phyloP scores from a whole-genome alignment of 2,329 filamentous ascomycete species.

The Geosmithia flava region DNA sequence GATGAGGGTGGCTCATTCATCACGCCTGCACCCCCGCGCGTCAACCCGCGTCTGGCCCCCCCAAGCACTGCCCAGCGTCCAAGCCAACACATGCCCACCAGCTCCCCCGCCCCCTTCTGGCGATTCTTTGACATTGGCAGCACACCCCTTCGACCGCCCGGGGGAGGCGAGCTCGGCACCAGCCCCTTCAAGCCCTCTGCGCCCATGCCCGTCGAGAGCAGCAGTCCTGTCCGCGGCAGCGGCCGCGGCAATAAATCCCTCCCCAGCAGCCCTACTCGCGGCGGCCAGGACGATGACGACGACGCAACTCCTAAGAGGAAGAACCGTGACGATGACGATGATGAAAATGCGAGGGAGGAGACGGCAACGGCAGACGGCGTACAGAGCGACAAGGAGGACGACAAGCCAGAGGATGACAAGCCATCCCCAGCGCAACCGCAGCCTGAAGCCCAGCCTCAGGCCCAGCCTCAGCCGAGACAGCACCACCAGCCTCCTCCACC shows the following conservation, averaged over 20 bases:
- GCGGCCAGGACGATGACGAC: slow-evolving; percentile 2
- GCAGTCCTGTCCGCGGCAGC: slow-evolving; percentile 35
- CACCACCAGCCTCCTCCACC: not conserved
- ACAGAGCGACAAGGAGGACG: slow-evolving; percentile 2
- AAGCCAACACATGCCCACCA: slow-evolving; percentile 77
- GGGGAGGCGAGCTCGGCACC: slow-evolving; percentile 32
- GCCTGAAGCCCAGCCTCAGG: not conserved
- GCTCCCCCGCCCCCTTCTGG: slow-evolving; percentile 79
- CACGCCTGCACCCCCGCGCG: slow-evolving; percentile 60
- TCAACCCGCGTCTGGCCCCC: slow-evolving; percentile 63
- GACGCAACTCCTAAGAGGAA: slow-evolving; percentile 6
- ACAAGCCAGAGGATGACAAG: slow-evolving; percentile 3
- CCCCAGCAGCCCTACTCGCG: slow-evolving; percentile 35
- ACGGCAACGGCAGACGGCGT: not conserved
- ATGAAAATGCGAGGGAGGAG: no score
- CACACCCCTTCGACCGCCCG: slow-evolving; percentile 47
- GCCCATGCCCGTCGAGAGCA: slow-evolving; percentile 35
- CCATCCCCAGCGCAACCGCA: slow-evolving; percentile 1
- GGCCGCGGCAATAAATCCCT: slow-evolving; percentile 31
- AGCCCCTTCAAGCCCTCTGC: slow-evolving; percentile 42
- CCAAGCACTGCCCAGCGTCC: slow-evolving; percentile 72
- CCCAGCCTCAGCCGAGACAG: no score
- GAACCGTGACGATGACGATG: not conserved
- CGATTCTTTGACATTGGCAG: slow-evolving; percentile 69
- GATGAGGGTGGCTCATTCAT: slow-evolving; percentile 51